These are phyloP conservation scores for Mycocentrospora acerina DNA, from an alignment of 2,329 filamentous ascomycete species.

Conservation along the genomic window DNA sequence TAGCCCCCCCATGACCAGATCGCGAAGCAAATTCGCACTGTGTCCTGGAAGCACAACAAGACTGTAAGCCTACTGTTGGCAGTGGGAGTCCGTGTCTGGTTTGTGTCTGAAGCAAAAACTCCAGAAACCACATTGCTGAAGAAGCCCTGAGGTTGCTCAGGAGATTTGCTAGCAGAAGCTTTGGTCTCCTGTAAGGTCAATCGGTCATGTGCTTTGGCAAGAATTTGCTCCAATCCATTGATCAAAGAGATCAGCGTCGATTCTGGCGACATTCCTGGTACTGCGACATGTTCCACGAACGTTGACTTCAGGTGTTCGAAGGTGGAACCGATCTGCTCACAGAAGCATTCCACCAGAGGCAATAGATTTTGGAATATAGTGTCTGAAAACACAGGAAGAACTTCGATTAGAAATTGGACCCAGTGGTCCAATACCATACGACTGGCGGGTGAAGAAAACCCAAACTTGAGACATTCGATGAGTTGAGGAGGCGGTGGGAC, in stretches of 20 bases:
- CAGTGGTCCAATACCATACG: slow-evolving; percentile 84
- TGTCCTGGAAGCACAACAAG: slow-evolving; percentile 93
- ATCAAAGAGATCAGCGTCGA: slow-evolving; percentile 79
- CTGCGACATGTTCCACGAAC: slow-evolving; percentile 51
- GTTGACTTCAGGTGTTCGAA: slow-evolving; percentile 70
- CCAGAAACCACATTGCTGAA: slow-evolving; percentile 94
- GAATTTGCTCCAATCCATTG: slow-evolving; percentile 88
- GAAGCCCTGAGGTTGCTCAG: slow-evolving; percentile 81
- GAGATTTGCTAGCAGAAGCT: slow-evolving; percentile 69
- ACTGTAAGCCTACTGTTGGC: slow-evolving; percentile 93
- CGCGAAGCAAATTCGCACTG: slow-evolving; percentile 84
- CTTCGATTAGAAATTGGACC: slow-evolving; percentile 81
- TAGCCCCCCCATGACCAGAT: slow-evolving; percentile 93
- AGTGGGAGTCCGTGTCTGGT: slow-evolving; percentile 76
- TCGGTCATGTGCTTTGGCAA: slow-evolving; percentile 83
- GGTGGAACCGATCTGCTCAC: slow-evolving; percentile 70
- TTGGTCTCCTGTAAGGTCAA: slow-evolving; percentile 74
- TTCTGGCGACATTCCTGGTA: slow-evolving; percentile 56
- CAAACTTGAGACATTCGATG: slow-evolving; percentile 81
- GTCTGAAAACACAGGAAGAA: slow-evolving; percentile 79
- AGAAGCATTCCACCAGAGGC: slow-evolving; percentile 87
- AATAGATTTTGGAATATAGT: slow-evolving; percentile 88
- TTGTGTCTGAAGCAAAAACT: slow-evolving; percentile 78
- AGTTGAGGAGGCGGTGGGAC: slow-evolving; percentile 65
- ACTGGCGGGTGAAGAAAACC: slow-evolving; percentile 73